Evolutionary conservation across 1,284 basidiomycete species (phyloP).

Genomic region (Singerocomus inundabilis): DNA sequence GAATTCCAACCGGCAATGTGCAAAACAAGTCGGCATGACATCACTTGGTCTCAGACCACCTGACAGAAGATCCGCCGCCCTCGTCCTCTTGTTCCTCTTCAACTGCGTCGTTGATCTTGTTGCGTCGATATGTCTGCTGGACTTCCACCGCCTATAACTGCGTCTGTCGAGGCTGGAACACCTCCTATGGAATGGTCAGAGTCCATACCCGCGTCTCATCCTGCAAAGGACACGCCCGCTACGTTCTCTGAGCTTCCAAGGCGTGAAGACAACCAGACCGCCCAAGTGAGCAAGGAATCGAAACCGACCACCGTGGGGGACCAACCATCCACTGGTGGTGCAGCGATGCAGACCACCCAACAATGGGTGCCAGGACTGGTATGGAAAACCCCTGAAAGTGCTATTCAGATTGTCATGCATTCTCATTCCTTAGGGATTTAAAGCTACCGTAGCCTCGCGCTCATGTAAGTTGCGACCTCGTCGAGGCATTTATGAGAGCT

Average conservation of each 20-base stretch:
- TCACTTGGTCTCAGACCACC: slow-evolving; percentile 18
- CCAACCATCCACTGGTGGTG: not conserved
- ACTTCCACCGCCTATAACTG: slow-evolving; percentile 16
- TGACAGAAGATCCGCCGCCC: not conserved
- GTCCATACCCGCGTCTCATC: slow-evolving; percentile 16
- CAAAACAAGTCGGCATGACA: slow-evolving; percentile 28
- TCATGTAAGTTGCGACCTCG: slow-evolving; percentile 11
- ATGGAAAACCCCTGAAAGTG: not conserved
- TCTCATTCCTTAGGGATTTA: slow-evolving; percentile 7
- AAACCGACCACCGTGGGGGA: not conserved
- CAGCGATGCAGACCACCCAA: slow-evolving; percentile 9
- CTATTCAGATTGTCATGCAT: slow-evolving; percentile 14
- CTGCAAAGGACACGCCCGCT: slow-evolving; percentile 9
- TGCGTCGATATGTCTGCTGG: slow-evolving; percentile 13
- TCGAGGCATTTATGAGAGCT: not conserved
- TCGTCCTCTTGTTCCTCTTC: not conserved
- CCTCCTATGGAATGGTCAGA: slow-evolving; percentile 25
- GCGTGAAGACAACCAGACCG: not conserved
- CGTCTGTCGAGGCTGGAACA: slow-evolving; percentile 16
- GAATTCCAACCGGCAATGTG: slow-evolving; percentile 15
- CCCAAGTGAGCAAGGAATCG: not conserved
- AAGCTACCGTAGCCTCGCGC: slow-evolving; percentile 4
- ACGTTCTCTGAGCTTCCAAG: not conserved
- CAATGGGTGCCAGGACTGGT: slow-evolving; percentile 15
- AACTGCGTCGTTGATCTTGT: not conserved